Evolutionary conservation across 139 green algal genomes (phyloP).

Genomic region (Edaphochlamys debaryana): DNA sequence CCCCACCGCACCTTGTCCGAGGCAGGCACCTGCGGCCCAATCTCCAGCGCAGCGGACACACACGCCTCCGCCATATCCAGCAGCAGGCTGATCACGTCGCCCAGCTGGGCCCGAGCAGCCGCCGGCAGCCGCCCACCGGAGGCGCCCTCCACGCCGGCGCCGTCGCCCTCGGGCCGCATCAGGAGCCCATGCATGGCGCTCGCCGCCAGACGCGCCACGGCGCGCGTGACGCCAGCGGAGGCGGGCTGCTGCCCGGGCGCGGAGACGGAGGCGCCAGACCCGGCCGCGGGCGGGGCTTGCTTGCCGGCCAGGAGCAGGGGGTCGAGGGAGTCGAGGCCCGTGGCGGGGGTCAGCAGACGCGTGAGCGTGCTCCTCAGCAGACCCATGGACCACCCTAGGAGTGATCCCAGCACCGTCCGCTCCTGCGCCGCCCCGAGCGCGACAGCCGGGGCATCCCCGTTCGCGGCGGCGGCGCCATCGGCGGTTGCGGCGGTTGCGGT

Average conservation of each 20-base stretch:
- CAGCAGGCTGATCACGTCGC: slow-evolving; percentile 35
- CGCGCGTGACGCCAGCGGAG: slow-evolving; percentile 4
- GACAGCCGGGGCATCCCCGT: too few relatives aligned
- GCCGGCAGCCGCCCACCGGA: neutral
- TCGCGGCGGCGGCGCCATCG: neutral
- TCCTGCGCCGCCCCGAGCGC: neutral
- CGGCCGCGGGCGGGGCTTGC: neutral
- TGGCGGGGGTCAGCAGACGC: slow-evolving; percentile 21
- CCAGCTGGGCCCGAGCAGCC: slow-evolving; percentile 2
- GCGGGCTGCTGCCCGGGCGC: neutral
- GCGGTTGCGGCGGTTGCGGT: neutral
- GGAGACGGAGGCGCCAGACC: neutral
- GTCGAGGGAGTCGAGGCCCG: neutral
- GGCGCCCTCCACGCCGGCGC: neutral
- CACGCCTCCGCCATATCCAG: slow-evolving; percentile 51
- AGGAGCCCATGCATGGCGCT: slow-evolving; percentile 24
- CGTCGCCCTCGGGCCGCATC: neutral
- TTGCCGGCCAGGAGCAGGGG: slow-evolving; percentile 1
- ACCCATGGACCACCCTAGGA: slow-evolving; percentile 16
- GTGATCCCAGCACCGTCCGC: neutral
- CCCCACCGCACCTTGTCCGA: neutral
- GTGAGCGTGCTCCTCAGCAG: neutral
- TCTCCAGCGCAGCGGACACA: slow-evolving; percentile 17
- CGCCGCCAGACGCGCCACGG: slow-evolving; percentile 10
- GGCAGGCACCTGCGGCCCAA: neutral